Conservation (phyloP, 108 stramenopile species). For the Aurantiochytrium sp. region DNA sequence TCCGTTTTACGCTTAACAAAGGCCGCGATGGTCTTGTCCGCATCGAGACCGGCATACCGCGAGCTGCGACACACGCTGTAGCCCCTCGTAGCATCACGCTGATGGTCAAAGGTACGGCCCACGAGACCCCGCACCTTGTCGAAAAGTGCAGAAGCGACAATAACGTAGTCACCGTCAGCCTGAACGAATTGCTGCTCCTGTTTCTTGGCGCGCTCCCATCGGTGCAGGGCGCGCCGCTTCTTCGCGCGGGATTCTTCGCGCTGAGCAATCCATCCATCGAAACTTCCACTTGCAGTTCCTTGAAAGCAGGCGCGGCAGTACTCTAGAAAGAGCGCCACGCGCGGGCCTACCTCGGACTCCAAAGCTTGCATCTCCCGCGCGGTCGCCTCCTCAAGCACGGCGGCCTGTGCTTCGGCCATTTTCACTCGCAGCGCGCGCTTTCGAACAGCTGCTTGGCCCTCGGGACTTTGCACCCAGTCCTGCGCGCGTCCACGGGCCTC, state of each 20-base stretch:
- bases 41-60: not conserved
- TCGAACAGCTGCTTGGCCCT: not conserved
- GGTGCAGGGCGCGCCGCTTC: not conserved
- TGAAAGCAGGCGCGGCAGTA: not conserved
- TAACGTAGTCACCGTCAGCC: not conserved
- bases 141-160: not conserved
- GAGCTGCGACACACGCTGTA: not conserved
- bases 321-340: not conserved
- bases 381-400: not conserved
- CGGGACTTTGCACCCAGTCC: not conserved
- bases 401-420: not conserved
- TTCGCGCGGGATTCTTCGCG: not conserved
- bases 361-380: not conserved
- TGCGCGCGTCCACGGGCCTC: not conserved
- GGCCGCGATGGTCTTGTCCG: not conserved
- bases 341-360: not conserved
- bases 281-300: not conserved
- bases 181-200: not conserved
- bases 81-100: not conserved
- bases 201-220: not conserved
- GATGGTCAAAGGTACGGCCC: not conserved
- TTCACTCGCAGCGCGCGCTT: not conserved
- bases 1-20: not conserved
- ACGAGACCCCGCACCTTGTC: not conserved
- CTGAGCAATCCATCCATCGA: not conserved